Conservation (phyloP, 192 early-diverging fungal species). For the Ambispora gerdemannii region DNA sequence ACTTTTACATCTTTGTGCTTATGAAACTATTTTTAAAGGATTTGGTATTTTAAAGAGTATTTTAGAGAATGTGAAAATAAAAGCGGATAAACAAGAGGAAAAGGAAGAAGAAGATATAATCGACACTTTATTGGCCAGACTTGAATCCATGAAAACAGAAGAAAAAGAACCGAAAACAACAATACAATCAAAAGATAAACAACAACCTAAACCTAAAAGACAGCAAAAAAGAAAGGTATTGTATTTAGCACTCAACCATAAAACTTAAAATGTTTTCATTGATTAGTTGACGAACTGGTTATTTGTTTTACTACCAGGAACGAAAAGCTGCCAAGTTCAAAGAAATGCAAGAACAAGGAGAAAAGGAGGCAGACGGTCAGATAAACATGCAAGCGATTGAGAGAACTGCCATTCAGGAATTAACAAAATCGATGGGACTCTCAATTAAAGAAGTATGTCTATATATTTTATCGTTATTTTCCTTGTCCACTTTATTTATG, state of each 20-base stretch:
- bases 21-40: background rate
- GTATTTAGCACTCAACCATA: background rate
- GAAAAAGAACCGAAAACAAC: slow-evolving; percentile 23
- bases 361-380: slow-evolving; percentile 67
- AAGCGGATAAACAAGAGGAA: background rate
- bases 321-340: slow-evolving; percentile 69
- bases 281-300: background rate
- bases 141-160: no score
- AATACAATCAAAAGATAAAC: slow-evolving; percentile 24
- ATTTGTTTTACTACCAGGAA: slow-evolving; percentile 62
- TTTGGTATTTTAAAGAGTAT: background rate
- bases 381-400: slow-evolving; percentile 78
- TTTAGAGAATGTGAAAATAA: background rate
- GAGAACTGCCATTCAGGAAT: slow-evolving; percentile 57
- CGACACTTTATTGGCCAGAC: slow-evolving; percentile 31
- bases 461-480: slow-evolving; percentile 5
- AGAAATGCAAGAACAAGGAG: slow-evolving; percentile 69
- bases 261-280: background rate
- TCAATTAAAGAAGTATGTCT: slow-evolving; percentile 54
- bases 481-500: background rate
- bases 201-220: slow-evolving; percentile 21
- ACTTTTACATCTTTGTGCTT: background rate
- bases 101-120: background rate
- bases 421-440: slow-evolving; percentile 57
- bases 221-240: slow-evolving; percentile 29